phyloP scores from a whole-genome alignment of 2,329 filamentous ascomycete genomes.

The Endothia cerciana region DNA sequence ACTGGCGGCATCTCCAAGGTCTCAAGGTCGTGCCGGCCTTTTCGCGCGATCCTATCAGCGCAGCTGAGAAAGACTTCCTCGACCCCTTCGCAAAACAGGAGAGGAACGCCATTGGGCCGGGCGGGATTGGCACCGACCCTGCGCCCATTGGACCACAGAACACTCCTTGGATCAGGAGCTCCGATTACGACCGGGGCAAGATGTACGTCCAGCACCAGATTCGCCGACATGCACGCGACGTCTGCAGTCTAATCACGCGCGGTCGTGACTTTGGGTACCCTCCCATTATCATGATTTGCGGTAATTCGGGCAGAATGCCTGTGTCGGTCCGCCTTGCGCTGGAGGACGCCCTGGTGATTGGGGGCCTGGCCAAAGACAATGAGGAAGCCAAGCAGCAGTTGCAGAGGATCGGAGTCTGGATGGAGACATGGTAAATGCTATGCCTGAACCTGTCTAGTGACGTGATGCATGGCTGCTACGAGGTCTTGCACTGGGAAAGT shows the following conservation, averaged over 20 bases:
- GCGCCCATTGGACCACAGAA: slow-evolving; percentile 22
- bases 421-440: slow-evolving; percentile 59
- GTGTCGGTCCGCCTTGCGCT: slow-evolving; percentile 57
- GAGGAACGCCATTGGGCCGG: background rate
- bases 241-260: slow-evolving; percentile 42
- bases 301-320: slow-evolving; percentile 63
- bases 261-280: slow-evolving; percentile 30
- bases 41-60: slow-evolving; percentile 46
- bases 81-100: slow-evolving; percentile 20
- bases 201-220: slow-evolving; percentile 62
- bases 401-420: slow-evolving; percentile 51
- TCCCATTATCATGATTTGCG: slow-evolving; percentile 58
- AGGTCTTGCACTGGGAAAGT: background rate
- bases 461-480: background rate
- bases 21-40: slow-evolving; percentile 50
- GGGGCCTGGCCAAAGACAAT: slow-evolving; percentile 38
- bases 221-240: slow-evolving; percentile 44
- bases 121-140: background rate
- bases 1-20: slow-evolving; percentile 61
- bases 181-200: slow-evolving; percentile 42
- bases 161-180: slow-evolving; percentile 26
- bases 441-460: background rate
- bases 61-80: slow-evolving; percentile 9
- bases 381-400: slow-evolving; percentile 45
- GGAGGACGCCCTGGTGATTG: slow-evolving; percentile 50